Evolutionary conservation across 192 early-diverging fungal species (phyloP).

Genomic region (Obelidium mucronatum): DNA sequence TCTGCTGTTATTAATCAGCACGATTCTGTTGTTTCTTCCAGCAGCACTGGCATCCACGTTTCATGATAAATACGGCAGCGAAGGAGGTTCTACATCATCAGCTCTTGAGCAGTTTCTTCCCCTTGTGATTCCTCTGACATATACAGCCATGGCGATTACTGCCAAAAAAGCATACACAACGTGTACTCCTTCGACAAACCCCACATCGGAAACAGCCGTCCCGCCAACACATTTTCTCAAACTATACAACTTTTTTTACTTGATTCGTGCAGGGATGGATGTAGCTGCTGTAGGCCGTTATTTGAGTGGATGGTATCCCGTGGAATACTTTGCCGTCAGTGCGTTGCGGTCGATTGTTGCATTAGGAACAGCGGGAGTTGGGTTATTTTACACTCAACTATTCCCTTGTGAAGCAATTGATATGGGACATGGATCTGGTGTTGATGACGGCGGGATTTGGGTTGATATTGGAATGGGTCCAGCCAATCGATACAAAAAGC

Average conservation of each 20-base stretch:
- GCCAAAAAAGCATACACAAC: slow-evolving; percentile 6
- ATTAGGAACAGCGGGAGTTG: background rate
- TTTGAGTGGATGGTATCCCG: background rate
- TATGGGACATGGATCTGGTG: background rate
- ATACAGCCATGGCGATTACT: background rate
- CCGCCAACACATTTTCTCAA: background rate
- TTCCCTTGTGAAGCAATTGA: background rate
- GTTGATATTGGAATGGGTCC: background rate
- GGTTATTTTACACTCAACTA: background rate
- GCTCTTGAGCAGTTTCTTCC: too few relatives aligned
- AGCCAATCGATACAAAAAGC: too few relatives aligned
- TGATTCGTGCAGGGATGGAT: background rate
- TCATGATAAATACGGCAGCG: too few relatives aligned
- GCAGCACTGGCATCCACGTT: too few relatives aligned
- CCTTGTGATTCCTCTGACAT: background rate
- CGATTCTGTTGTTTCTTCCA: too few relatives aligned
- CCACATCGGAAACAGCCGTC: background rate
- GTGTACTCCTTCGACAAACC: background rate
- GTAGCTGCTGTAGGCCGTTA: background rate
- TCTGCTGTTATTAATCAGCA: too few relatives aligned
- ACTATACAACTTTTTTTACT: slow-evolving; percentile 1
- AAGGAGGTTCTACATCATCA: too few relatives aligned
- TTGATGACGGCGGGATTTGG: background rate
- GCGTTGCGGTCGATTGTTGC: background rate
- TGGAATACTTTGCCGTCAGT: background rate